Evolutionary conservation across 768 basidiomycete species (phyloP), one percentile per base, ranked within the genome.

Genomic region (Tephrocybe sp.): DNA sequence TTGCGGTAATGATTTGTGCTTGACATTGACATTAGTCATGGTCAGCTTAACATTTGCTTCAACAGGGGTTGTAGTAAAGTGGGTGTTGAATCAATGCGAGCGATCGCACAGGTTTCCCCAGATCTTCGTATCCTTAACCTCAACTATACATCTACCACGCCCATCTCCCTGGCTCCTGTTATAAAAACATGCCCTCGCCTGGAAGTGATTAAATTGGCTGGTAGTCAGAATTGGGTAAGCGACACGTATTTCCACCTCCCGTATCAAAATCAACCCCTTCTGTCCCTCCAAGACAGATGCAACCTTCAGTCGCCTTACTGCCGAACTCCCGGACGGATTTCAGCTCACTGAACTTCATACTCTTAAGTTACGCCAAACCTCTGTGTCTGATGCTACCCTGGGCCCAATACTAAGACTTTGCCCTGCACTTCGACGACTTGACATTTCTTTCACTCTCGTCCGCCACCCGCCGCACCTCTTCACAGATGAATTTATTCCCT

Each of bases 381-480:
- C 65, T 1, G 61, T 88, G 27, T 75, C 79, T 8, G 84, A 86
- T 49, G 51, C 55, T 2, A 72, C 80, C 0, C 47, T 87, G 12
- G 62, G 64, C 35, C 52, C 64, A 6, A 60, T 84, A 11, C 56
- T 84, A 5, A 51, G 63, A 0, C 53, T 70, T 15, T 83, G 75
- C 52, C 83, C 84, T 2, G 70, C 74, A 41, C 53, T 88, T 16
- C 63, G 64, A 30, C 76, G 77, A 21, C 66, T 89, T 12, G 87
- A 89, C 53, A 55, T 84, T 13, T 87, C 87, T 5, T 89, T 86
- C 65, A 89, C 85, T 9, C 54, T 57, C 28, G 60, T 84, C 26
- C 77, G 68, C 37, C 77, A 73, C 35, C 69, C 68, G n/a, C 50
- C 60, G 3, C 26, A 49, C 2, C 42, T 58, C 31, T 53, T 66